Conservation (phyloP, 306 rosid species). For the Vachellia collinsii region DNA sequence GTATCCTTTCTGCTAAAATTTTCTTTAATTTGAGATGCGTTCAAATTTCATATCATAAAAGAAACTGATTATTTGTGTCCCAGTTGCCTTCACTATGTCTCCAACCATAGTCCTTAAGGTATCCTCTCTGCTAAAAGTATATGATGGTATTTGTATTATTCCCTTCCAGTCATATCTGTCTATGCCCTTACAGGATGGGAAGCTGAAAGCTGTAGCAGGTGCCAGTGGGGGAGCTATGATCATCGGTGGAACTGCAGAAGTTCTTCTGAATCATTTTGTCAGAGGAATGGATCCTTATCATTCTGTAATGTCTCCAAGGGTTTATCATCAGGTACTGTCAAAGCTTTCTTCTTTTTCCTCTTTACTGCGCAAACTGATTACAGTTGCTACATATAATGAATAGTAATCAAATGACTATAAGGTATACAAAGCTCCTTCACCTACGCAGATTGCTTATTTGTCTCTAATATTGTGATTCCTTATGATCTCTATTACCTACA, state of each 20-base stretch:
- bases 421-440: background rate
- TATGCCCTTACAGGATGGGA: constrained; percentile 52
- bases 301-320: constrained; percentile 74
- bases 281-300: constrained; percentile 74
- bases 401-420: too few species aligned
- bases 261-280: constrained; percentile 79
- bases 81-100: constrained; percentile 52
- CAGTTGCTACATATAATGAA: background rate
- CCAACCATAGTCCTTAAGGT: constrained; percentile 84
- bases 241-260: constrained; percentile 68
- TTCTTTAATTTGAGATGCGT: constrained; percentile 14
- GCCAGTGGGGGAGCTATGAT: constrained; percentile 81
- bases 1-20: constrained; percentile 40
- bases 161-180: constrained; percentile 6
- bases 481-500: background rate
- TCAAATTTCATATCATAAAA: constrained; percentile 17
- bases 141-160: background rate
- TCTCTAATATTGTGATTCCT: background rate
- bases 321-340: constrained; percentile 72
- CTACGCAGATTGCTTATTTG: background rate
- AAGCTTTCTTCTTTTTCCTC: background rate
- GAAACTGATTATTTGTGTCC: constrained; percentile 13
- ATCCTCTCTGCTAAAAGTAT: constrained; percentile 5
- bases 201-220: constrained; percentile 72
- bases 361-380: constrained; percentile 3